Percentiles rank a stretch among this genome's conserved stretches.
These are phyloP conservation scores for Nigrograna mackinnonii DNA, from an alignment of 2,329 filamentous ascomycete species.

Conservation along the genomic window DNA sequence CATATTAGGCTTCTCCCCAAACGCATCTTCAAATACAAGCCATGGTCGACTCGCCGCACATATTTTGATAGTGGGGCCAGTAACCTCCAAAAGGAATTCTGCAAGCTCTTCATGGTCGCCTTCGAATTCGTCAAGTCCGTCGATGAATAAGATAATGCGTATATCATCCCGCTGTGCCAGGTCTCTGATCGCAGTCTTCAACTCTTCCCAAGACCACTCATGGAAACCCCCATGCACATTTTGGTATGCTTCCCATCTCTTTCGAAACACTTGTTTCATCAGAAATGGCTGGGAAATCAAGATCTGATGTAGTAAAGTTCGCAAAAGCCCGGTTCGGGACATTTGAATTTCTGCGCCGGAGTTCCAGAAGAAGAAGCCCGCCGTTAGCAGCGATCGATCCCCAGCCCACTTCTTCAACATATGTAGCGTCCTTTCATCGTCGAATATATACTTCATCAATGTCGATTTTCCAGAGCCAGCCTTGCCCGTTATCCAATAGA, in stretches of 20 bases:
- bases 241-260: not conserved
- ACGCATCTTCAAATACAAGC: slow-evolving; percentile 1
- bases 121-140: not conserved
- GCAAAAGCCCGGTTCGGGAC: not conserved
- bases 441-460: too few relatives aligned
- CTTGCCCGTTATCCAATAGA: too few relatives aligned
- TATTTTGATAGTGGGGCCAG: not conserved
- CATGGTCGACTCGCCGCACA: slow-evolving; percentile 1
- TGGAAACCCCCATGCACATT: not conserved
- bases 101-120: not conserved
- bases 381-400: too few relatives aligned
- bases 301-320: not conserved
- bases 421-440: too few relatives aligned
- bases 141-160: not conserved
- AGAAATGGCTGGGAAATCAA: not conserved
- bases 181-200: not conserved
- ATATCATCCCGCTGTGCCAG: too few relatives aligned
- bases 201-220: too few relatives aligned
- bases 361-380: not conserved
- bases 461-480: too few relatives aligned
- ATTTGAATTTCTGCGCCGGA: not conserved
- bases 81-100: not conserved
- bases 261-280: not conserved
- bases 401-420: too few relatives aligned
- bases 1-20: not conserved